Conservation (phyloP, 208 protist species). For the Entamoeba dispar region DNA sequence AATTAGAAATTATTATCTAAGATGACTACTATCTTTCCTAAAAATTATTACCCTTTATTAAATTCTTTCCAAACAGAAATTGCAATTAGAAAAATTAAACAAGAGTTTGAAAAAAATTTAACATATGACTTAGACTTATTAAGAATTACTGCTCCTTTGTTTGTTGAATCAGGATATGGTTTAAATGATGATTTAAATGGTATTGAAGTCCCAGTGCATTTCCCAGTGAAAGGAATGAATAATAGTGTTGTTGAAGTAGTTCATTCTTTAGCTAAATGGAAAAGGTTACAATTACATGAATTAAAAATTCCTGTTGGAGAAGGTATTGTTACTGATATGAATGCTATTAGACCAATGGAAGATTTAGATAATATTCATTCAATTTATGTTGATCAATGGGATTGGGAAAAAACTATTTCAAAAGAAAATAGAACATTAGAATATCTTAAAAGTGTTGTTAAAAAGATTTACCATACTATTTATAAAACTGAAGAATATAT, state of each 20-base stretch:
- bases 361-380: slow-evolving; percentile 57
- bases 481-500: slow-evolving; percentile 44
- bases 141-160: slow-evolving; percentile 50
- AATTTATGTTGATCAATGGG: slow-evolving; percentile 65
- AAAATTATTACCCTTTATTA: neutral
- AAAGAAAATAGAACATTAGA: slow-evolving; percentile 41
- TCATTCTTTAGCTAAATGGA: slow-evolving; percentile 68
- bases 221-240: slow-evolving; percentile 51
- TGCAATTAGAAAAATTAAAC: slow-evolving; percentile 45
- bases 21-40: neutral
- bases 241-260: slow-evolving; percentile 53
- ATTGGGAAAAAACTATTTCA: slow-evolving; percentile 59
- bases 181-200: slow-evolving; percentile 62
- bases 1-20: no score
- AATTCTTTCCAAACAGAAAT: slow-evolving; percentile 5
- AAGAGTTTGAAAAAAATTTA: slow-evolving; percentile 46
- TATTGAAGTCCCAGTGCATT: slow-evolving; percentile 54
- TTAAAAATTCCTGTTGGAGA: slow-evolving; percentile 49
- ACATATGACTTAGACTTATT: slow-evolving; percentile 46
- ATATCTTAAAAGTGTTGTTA: slow-evolving; percentile 47
- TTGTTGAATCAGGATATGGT: slow-evolving; percentile 50
- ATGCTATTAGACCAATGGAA: slow-evolving; percentile 55
- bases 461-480: slow-evolving; percentile 47
- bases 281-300: slow-evolving; percentile 51
- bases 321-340: slow-evolving; percentile 57